Percentiles rank a stretch among this genome's conserved stretches.
Conservation (phyloP, 2,329 filamentous ascomycete genomes). For the Nemania sp. region DNA sequence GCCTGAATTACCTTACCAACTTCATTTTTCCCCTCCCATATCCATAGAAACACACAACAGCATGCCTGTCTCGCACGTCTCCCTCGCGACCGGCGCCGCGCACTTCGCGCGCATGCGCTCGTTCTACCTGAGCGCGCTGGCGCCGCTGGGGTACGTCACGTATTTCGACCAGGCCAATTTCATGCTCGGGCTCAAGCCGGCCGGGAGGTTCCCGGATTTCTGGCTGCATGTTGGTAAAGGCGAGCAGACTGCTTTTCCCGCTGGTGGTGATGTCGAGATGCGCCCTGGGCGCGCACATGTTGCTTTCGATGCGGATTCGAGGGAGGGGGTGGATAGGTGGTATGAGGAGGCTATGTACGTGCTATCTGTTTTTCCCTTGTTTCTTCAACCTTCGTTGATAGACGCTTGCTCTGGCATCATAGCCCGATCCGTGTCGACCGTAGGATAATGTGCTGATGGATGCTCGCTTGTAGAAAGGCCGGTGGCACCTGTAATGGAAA, state of each 20-base stretch:
- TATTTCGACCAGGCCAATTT: constrained; percentile 21
- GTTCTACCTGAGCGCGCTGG: constrained; percentile 25
- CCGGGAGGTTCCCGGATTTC: constrained; percentile 23
- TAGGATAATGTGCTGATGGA: not conserved
- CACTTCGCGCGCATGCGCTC: constrained; percentile 23
- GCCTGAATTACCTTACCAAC: no score
- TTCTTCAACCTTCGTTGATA: not conserved
- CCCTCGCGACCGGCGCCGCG: constrained; percentile 23
- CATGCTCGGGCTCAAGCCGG: constrained; percentile 23
- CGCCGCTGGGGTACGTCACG: constrained; percentile 25
- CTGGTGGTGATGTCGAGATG: constrained; percentile 6
- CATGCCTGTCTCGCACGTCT: constrained; percentile 27
- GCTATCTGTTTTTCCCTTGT: not conserved
- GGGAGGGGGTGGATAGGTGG: constrained; percentile 23
- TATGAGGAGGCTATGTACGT: constrained; percentile 26
- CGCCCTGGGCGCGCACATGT: constrained; percentile 25
- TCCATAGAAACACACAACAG: no score
- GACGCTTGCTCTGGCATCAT: constrained; percentile 11
- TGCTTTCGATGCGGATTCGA: constrained; percentile 20
- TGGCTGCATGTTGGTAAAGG: constrained; percentile 26
- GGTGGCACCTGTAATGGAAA: constrained; percentile 26
- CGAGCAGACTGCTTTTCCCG: constrained; percentile 18
- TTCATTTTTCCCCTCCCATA: no score
- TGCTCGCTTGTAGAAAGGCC: constrained; percentile 18
- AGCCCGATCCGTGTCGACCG: constrained; percentile 4